phyloP scores from a whole-genome alignment of 352 stramenopile genomes.

The Blastocystis sp. region DNA sequence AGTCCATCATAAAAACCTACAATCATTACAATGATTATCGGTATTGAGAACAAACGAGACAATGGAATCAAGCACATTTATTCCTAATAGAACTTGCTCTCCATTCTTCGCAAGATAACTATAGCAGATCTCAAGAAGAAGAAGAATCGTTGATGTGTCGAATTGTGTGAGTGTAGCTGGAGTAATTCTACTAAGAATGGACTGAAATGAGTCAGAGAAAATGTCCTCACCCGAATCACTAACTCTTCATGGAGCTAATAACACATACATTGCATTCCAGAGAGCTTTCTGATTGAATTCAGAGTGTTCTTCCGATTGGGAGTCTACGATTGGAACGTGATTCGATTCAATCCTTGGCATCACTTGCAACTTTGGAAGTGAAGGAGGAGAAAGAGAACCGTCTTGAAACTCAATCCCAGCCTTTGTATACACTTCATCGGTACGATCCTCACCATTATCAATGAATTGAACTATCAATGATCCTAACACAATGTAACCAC shows the following conservation, averaged over 20 bases:
- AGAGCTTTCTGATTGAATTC: not conserved
- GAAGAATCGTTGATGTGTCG: constrained; percentile 16
- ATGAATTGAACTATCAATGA: constrained; percentile 36
- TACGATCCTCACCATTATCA: constrained; percentile 22
- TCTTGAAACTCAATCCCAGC: not conserved
- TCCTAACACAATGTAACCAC: not conserved
- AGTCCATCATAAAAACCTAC: not conserved
- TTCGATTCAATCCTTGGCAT: not conserved
- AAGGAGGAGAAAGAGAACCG: not conserved
- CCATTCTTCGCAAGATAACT: constrained; percentile 4
- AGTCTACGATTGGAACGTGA: not conserved
- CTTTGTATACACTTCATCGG: not conserved
- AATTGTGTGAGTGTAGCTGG: constrained; percentile 6
- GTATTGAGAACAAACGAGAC: constrained; percentile 26
- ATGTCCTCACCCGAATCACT: constrained; percentile 8
- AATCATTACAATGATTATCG: constrained; percentile 6
- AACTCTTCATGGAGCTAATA: not conserved
- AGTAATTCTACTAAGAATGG: constrained; percentile 32
- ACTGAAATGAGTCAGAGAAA: constrained; percentile 24
- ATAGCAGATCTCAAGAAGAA: constrained; percentile 42
- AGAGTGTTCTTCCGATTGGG: not conserved
- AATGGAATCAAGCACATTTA: constrained; percentile 26
- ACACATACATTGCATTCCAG: constrained; percentile 33
- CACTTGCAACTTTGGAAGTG: not conserved
- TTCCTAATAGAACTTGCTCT: not conserved